Evolutionary conservation across 2,329 filamentous ascomycete species (phyloP).

Genomic region (Venturia carpophila): DNA sequence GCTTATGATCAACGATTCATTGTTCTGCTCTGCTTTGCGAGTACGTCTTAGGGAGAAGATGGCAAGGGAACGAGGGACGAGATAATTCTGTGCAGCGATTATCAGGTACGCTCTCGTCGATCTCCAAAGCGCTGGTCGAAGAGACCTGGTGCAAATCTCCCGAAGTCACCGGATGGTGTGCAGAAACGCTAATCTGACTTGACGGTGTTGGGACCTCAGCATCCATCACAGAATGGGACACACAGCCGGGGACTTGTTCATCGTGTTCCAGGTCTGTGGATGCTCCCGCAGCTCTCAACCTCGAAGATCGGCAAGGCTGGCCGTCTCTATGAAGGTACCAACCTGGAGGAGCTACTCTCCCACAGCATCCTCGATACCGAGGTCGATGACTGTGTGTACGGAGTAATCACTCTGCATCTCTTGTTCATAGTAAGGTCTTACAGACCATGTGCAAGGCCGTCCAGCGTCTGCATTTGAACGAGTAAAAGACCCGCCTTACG

Average conservation of each 20-base stretch:
- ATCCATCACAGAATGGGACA: no score
- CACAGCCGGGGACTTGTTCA: not conserved
- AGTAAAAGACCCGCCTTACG: not conserved
- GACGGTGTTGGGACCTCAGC: no score
- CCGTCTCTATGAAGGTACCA: no score
- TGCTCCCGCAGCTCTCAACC: not conserved
- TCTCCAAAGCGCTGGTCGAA: not conserved
- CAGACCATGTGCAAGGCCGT: no score
- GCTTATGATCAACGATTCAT: no score
- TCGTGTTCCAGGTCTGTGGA: not conserved
- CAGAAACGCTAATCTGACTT: not conserved
- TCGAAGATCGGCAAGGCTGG: conserved; percentile 6
- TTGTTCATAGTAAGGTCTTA: not conserved
- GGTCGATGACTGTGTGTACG: not conserved
- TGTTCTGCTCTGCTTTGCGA: no score
- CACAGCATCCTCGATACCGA: no score
- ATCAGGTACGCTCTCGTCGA: no score
- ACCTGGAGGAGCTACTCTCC: no score
- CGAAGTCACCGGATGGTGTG: not conserved
- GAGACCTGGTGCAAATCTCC: not conserved
- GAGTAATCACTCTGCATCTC: not conserved
- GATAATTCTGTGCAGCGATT: no score
- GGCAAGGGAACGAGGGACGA: no score
- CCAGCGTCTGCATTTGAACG: not conserved
- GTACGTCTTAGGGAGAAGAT: no score